phyloP scores from a whole-genome alignment of 495 filamentous ascomycete species.

The Lasiosphaeria hispida region DNA sequence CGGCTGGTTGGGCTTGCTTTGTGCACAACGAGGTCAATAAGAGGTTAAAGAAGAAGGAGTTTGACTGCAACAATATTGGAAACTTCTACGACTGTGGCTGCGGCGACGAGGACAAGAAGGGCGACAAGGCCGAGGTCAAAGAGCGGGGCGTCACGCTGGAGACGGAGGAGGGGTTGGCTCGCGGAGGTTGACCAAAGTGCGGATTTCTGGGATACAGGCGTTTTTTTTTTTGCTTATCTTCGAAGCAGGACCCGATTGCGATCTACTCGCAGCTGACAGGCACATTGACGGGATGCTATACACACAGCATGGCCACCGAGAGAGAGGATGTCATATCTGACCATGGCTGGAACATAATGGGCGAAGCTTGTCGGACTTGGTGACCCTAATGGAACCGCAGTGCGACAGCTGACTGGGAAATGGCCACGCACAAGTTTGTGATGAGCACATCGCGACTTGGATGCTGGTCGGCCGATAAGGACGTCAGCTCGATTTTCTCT shows the following conservation, averaged over 20 bases:
- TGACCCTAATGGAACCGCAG: too few species aligned
- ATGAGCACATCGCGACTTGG: too few species aligned
- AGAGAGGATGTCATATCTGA: neutral
- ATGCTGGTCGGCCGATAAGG: too few species aligned
- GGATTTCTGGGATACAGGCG: neutral
- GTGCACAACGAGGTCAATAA: conserved; percentile 95
- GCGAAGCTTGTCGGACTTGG: too few species aligned
- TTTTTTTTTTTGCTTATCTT: neutral
- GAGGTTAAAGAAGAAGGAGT: conserved; percentile 73
- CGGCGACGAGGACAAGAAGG: conserved; percentile 62
- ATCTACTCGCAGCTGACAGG: too few species aligned
- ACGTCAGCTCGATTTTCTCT: too few species aligned
- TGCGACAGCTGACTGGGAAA: too few species aligned
- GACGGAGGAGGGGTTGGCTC: conserved; percentile 37
- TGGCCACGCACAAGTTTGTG: too few species aligned
- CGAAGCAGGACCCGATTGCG: too few species aligned
- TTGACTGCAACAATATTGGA: conserved; percentile 86
- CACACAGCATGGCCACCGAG: neutral
- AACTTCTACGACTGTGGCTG: conserved; percentile 97
- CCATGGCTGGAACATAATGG: too few species aligned
- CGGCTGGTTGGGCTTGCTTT: conserved; percentile 89
- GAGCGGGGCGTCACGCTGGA: conserved; percentile 32
- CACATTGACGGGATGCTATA: too few species aligned
- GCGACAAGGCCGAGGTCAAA: conserved; percentile 20
- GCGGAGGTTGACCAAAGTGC: conserved; percentile 18